phyloP scores from a whole-genome alignment of 2,329 filamentous ascomycete genomes.

The Fusarium verrucosum region DNA sequence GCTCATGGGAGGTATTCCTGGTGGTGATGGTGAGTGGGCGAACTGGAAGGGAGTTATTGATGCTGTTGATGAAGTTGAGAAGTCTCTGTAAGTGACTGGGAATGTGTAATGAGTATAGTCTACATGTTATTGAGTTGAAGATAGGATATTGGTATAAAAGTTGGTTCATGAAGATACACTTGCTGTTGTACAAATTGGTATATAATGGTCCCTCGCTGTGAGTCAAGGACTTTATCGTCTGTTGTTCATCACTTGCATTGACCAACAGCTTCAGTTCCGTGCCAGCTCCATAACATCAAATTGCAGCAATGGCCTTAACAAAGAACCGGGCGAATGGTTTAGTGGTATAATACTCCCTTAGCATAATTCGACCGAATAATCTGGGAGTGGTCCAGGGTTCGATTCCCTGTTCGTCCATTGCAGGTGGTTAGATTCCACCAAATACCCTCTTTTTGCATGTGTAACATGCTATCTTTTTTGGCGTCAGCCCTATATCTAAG shows the following conservation, averaged over 20 bases:
- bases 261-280: rapidly evolving
- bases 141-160: background rate
- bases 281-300: rapidly evolving
- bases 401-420: conserved; percentile 44
- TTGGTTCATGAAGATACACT: background rate
- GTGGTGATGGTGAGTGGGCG: conserved; percentile 66
- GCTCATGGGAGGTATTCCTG: conserved; percentile 65
- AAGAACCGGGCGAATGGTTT: conserved; percentile 43
- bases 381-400: conserved; percentile 45
- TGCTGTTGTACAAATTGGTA: too few relatives aligned
- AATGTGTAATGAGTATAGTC: background rate
- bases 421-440: conserved; percentile 33
- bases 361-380: conserved; percentile 39
- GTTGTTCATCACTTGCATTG: background rate
- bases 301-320: rapidly evolving
- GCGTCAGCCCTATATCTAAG: background rate
- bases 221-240: too few relatives aligned
- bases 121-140: background rate
- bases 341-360: conserved; percentile 46
- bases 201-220: too few relatives aligned
- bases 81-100: conserved; percentile 29
- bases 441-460: background rate
- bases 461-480: background rate
- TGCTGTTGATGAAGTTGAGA: conserved; percentile 56
- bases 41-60: conserved; percentile 59